Percentiles rank a stretch among this genome's conserved stretches.
Evolutionary conservation across 768 basidiomycete genomes (phyloP).

Genomic region (Boletus reticuloceps): DNA sequence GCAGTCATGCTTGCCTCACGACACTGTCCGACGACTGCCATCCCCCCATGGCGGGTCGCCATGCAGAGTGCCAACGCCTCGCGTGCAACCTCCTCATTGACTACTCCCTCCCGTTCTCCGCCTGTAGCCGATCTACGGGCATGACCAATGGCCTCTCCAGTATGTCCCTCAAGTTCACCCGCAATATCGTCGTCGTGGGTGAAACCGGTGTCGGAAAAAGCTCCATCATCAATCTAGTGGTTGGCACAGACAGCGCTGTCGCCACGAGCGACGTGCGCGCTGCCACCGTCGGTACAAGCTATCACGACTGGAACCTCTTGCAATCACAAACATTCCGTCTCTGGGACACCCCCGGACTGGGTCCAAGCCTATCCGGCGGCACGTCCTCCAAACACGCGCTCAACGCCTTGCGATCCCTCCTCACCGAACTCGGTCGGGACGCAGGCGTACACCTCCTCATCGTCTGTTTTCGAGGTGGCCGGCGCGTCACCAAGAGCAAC

Average conservation of each 20-base stretch:
- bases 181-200: slow-evolving; percentile 40
- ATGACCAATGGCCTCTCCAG: slow-evolving; percentile 5
- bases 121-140: background rate
- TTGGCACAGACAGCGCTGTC: slow-evolving; percentile 15
- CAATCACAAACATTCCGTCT: slow-evolving; percentile 23
- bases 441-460: slow-evolving; percentile 21
- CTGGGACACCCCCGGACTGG: slow-evolving; percentile 25
- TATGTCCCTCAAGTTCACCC: slow-evolving; percentile 15
- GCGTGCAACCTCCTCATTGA: slow-evolving; percentile 23
- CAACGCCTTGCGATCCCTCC: slow-evolving; percentile 20
- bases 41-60: slow-evolving; percentile 18
- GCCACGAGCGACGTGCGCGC: slow-evolving; percentile 15
- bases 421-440: slow-evolving; percentile 16
- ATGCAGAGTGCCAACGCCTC: slow-evolving; percentile 13
- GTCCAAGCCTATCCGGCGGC: slow-evolving; percentile 12
- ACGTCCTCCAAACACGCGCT: slow-evolving; percentile 9
- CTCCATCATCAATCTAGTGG: slow-evolving; percentile 18
- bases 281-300: slow-evolving; percentile 19
- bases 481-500: slow-evolving; percentile 18
- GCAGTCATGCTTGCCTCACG: slow-evolving; percentile 23
- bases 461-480: slow-evolving; percentile 17
- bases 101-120: slow-evolving; percentile 13
- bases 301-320: slow-evolving; percentile 21
- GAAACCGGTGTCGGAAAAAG: slow-evolving; percentile 33
- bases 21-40: slow-evolving; percentile 20